Percentiles rank a stretch among this genome's conserved stretches.
Evolutionary conservation across 371 early-diverging fungal genomes (phyloP).

Genomic region (Mortierella sp.): DNA sequence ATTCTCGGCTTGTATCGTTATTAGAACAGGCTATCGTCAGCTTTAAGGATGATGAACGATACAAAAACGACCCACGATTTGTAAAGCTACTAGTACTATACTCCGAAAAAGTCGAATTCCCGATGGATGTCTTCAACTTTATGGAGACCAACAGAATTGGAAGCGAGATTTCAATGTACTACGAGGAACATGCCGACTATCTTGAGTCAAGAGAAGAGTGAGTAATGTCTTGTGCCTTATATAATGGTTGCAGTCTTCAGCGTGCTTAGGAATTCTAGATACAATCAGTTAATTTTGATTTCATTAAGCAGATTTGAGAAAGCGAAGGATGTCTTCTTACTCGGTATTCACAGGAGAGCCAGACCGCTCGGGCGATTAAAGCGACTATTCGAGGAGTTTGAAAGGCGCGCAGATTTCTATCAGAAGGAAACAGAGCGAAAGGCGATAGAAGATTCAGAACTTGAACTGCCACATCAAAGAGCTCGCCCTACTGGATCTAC

Average conservation of each 20-base stretch:
- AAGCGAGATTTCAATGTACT: slow-evolving; percentile 70
- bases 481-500: slow-evolving; percentile 11
- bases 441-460: slow-evolving; percentile 22
- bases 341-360: slow-evolving; percentile 70
- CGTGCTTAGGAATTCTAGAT: not conserved
- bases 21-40: slow-evolving; percentile 71
- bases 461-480: not conserved
- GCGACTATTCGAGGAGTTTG: slow-evolving; percentile 58
- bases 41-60: slow-evolving; percentile 73
- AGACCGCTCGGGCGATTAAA: slow-evolving; percentile 64
- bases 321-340: slow-evolving; percentile 62
- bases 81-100: slow-evolving; percentile 81
- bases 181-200: slow-evolving; percentile 82
- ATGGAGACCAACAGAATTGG: slow-evolving; percentile 82
- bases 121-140: slow-evolving; percentile 77
- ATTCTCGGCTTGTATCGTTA: slow-evolving; percentile 65
- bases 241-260: not conserved
- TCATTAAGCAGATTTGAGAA: slow-evolving; percentile 60
- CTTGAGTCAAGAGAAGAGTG: slow-evolving; percentile 68
- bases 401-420: slow-evolving; percentile 36
- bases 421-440: slow-evolving; percentile 23
- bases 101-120: slow-evolving; percentile 65
- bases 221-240: not conserved
- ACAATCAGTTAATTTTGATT: not conserved
- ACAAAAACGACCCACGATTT: slow-evolving; percentile 84